Conservation (phyloP, 163 green algal genomes). For the Chlorella variabilis region DNA sequence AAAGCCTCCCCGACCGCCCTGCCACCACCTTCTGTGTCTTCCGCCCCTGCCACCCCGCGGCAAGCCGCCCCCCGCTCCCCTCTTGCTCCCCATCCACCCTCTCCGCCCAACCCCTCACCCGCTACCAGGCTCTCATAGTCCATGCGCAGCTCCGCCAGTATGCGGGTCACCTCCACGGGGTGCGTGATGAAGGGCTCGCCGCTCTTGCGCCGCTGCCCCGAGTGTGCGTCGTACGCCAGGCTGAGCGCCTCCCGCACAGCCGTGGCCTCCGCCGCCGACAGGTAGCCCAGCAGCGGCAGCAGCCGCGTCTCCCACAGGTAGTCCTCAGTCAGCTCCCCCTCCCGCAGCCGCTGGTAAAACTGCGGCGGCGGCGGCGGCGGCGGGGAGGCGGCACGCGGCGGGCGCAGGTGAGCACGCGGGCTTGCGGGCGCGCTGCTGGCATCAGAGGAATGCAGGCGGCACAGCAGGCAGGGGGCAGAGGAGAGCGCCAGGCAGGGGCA, state of each 20-base stretch:
- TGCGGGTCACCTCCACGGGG: conserved; percentile 84
- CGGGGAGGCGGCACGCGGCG: not conserved
- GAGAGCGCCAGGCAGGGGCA: no score
- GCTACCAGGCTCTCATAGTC: conserved; percentile 83
- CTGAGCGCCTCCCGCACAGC: conserved; percentile 64
- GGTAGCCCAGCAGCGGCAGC: conserved; percentile 64
- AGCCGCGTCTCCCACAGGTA: conserved; percentile 71
- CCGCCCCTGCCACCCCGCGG: not conserved
- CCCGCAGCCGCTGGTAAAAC: conserved; percentile 68
- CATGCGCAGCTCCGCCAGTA: conserved; percentile 82
- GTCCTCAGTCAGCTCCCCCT: conserved; percentile 58
- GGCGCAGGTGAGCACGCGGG: conserved; percentile 3
- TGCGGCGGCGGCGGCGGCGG: conserved; percentile 25
- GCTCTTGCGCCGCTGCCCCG: conserved; percentile 77
- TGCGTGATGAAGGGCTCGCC: conserved; percentile 93
- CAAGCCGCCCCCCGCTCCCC: no score
- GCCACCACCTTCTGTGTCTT: no score
- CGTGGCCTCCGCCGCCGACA: conserved; percentile 46
- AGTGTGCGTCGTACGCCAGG: conserved; percentile 78
- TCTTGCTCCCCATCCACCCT: no score
- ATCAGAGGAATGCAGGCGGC: not conserved
- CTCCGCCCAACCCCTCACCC: conserved; percentile 10
- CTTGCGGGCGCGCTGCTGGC: no score
- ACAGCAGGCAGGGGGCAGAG: no score
- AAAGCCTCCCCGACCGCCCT: no score